Conservation (phyloP, 2,329 filamentous ascomycete genomes). For the Xylariaceae sp. region DNA sequence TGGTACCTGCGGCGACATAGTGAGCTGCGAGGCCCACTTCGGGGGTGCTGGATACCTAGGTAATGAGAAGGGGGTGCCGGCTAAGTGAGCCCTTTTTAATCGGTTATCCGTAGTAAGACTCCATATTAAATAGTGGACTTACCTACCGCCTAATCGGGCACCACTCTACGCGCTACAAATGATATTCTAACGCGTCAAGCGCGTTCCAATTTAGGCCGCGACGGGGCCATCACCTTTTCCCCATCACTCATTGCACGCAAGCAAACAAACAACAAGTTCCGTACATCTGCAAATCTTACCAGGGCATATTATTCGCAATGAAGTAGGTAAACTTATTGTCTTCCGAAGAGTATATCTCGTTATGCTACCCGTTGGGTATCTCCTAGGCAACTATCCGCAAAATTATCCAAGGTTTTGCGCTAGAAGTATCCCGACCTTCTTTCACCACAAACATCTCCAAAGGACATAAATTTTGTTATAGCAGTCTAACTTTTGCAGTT, state of each 20-base stretch:
- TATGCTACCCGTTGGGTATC: too few relatives aligned
- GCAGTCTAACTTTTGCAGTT: conserved; percentile 7
- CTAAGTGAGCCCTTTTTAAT: too few relatives aligned
- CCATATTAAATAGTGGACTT: neutral
- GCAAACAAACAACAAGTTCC: neutral
- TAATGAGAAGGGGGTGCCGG: too few relatives aligned
- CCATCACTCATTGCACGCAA: neutral
- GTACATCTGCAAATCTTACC: neutral
- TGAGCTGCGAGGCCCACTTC: too few relatives aligned
- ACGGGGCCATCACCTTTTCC: neutral
- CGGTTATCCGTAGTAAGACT: too few relatives aligned
- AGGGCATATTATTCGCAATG: conserved; percentile 4
- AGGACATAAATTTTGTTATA: neutral
- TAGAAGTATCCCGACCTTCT: too few relatives aligned
- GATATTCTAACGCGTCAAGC: conserved; percentile 18
- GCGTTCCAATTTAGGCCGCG: conserved; percentile 22
- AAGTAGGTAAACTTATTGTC: neutral
- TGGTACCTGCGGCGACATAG: too few relatives aligned
- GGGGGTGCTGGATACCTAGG: too few relatives aligned
- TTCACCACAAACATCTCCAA: too few relatives aligned
- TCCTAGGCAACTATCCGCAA: too few relatives aligned
- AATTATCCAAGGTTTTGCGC: too few relatives aligned
- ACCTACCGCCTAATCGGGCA: conserved; percentile 22
- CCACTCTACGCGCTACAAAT: conserved; percentile 44
- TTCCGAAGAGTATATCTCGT: too few relatives aligned